Conservation (phyloP, 208 protist genomes). For the Porcisia deanei region DNA sequence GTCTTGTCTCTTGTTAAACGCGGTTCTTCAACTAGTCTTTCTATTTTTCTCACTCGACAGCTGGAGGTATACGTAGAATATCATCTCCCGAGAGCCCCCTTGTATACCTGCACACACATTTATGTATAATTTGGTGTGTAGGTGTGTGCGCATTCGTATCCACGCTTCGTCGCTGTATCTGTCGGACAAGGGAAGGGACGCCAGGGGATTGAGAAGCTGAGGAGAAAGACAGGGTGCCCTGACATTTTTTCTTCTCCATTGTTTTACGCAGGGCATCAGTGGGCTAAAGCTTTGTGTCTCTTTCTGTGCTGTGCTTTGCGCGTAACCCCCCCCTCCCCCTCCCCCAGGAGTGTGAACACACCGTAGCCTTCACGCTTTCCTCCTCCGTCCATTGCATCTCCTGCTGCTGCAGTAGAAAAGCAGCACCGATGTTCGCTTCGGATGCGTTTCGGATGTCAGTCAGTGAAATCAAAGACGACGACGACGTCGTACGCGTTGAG, state of each 20-base stretch:
- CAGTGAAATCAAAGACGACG: neutral
- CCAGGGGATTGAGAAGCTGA: neutral
- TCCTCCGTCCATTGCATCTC: neutral
- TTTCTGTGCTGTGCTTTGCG: no score
- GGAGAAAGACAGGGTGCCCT: neutral
- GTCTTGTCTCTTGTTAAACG: no score
- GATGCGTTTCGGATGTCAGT: conserved; percentile 1
- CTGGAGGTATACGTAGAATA: no score
- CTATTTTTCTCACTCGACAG: no score
- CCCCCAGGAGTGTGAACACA: neutral
- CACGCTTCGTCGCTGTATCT: neutral
- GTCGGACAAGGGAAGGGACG: neutral
- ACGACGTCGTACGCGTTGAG: neutral
- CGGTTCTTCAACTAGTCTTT: no score
- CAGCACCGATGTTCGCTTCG: neutral
- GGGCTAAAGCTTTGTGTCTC: no score
- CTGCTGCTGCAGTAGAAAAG: neutral
- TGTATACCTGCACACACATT: no score
- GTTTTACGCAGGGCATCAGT: no score
- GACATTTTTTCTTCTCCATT: no score
- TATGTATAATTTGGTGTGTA: neutral
- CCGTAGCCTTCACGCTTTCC: neutral
- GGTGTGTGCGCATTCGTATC: neutral
- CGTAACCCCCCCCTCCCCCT: neutral
- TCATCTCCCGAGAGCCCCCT: no score